Evolutionary conservation across 208 protist genomes (phyloP).

Genomic region (Trypanosoma melophagium): DNA sequence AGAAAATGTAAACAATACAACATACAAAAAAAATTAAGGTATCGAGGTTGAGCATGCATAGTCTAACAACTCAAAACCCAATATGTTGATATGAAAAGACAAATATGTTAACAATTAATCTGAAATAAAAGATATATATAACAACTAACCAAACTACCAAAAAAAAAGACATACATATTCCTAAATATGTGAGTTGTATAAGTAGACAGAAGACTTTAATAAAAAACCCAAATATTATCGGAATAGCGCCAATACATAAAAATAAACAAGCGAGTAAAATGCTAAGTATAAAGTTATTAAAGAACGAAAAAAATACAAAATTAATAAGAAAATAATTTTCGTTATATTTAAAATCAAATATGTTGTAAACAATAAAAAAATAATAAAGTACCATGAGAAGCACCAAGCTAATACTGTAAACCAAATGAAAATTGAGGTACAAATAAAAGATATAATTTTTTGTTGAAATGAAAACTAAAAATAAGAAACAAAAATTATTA

Average conservation of each 20-base stretch:
- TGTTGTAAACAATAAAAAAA: conserved; percentile 88
- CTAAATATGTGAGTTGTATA: conserved; percentile 72
- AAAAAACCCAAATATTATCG: conserved; percentile 87
- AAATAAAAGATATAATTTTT: conserved; percentile 92
- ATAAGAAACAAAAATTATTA: conserved; percentile 90
- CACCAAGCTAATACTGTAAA: conserved; percentile 81
- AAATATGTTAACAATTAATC: conserved; percentile 85
- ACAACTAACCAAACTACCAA: conserved; percentile 75
- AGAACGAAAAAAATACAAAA: conserved; percentile 90
- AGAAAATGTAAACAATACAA: conserved; percentile 62
- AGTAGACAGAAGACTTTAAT: conserved; percentile 83
- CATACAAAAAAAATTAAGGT: conserved; percentile 64
- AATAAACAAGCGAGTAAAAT: conserved; percentile 70
- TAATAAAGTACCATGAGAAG: conserved; percentile 77
- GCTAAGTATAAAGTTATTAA: conserved; percentile 82
- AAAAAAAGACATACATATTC: conserved; percentile 80
- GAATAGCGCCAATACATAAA: conserved; percentile 84
- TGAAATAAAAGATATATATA: conserved; percentile 91
- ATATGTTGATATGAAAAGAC: conserved; percentile 90
- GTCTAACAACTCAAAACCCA: conserved; percentile 76
- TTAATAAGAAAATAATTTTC: conserved; percentile 91
- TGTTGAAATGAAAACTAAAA: conserved; percentile 80
- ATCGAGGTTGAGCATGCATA: conserved; percentile 42
- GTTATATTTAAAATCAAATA: conserved; percentile 90
- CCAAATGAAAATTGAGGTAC: conserved; percentile 87